phyloP scores from a whole-genome alignment of 2,329 filamentous ascomycete species.

The Fusarium aywerte region DNA sequence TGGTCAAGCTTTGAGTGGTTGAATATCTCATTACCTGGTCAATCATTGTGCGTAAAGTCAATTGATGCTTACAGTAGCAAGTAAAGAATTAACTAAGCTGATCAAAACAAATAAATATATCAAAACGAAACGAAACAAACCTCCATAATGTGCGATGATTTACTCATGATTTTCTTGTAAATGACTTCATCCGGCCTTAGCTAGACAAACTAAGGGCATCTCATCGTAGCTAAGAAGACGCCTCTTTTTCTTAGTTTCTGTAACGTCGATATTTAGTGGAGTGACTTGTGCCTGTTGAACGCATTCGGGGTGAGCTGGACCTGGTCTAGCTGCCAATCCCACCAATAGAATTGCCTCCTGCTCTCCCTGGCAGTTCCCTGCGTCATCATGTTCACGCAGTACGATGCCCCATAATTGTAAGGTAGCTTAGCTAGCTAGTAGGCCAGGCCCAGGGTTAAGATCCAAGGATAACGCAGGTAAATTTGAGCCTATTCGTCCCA shows the following conservation, averaged over 20 bases:
- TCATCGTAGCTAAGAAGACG: neutral
- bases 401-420: slow-evolving; percentile 2
- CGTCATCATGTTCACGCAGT: slow-evolving; percentile 31
- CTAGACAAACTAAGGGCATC: slow-evolving; percentile 15
- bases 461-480: slow-evolving; percentile 24
- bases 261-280: slow-evolving; percentile 17
- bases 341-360: slow-evolving; percentile 12
- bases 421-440: neutral
- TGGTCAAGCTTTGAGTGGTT: slow-evolving; percentile 56
- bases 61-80: neutral
- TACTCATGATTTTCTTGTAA: neutral
- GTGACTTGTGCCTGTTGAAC: slow-evolving; percentile 20
- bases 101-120: neutral
- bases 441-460: slow-evolving; percentile 4
- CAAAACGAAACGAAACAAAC: neutral
- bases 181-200: slow-evolving; percentile 35
- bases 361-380: slow-evolving; percentile 19
- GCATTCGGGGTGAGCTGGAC: slow-evolving; percentile 25
- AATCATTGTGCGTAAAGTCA: neutral
- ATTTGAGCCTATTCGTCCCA: slow-evolving; percentile 28
- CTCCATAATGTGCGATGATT: neutral
- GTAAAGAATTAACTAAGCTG: neutral
- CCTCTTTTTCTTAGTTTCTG: slow-evolving; percentile 16
- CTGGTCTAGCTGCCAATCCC: slow-evolving; percentile 5
- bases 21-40: neutral